Evolutionary conservation across 2,329 filamentous ascomycete species (phyloP), one percentile per base, ranked within the genome.

Genomic region (Aureobasidium pullulans): DNA sequence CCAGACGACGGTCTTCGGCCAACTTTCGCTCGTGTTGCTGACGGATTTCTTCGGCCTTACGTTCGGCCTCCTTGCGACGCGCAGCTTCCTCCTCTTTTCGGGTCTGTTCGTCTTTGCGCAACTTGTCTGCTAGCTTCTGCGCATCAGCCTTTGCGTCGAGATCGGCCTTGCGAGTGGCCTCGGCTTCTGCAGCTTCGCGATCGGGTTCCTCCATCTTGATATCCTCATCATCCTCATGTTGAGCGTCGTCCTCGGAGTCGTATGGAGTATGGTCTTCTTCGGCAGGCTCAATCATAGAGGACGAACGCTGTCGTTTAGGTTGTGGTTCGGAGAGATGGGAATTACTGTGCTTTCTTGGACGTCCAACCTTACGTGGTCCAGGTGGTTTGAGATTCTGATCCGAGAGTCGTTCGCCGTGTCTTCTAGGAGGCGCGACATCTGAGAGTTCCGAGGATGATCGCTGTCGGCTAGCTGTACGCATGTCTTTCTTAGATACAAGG

Each of bases 401-500:
- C 62, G 63, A 29, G 15, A 43, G 19, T 59, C 53, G 29, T 61
- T 63, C 29, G 60, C 62, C 16, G 59, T 64, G 31, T 62, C 59
- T 23, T 67, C 66, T 23, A 63, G 65, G 46, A 59, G 62, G 29
- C 61, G 66, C 29, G 64, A 59, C 66, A 6, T 68, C 66, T 6
- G 66, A 69, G 8, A 66, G 66, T 3, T 65, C 63, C 10, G 70
- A 68, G n/a, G 65, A 68, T 16, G 60, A 62, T 54, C 64, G 63
- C 56, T 67, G 67, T 19, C 66, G 66, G 54, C 64, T 69, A 2
- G 68, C 69, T 23, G 65, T 64, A 29, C 68, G 67, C 66, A 73
- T 70, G 19, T 70, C 71, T 53, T 66, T 66, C 59, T 68, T 68
- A 39, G 69, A 71, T 65, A 73, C 68, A 34, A 73, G 61, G 40